Percentiles rank a stretch among this genome's conserved stretches.
Evolutionary conservation across 2,329 filamentous ascomycete species (phyloP).

Genomic region (Botrytis pseudocinerea): DNA sequence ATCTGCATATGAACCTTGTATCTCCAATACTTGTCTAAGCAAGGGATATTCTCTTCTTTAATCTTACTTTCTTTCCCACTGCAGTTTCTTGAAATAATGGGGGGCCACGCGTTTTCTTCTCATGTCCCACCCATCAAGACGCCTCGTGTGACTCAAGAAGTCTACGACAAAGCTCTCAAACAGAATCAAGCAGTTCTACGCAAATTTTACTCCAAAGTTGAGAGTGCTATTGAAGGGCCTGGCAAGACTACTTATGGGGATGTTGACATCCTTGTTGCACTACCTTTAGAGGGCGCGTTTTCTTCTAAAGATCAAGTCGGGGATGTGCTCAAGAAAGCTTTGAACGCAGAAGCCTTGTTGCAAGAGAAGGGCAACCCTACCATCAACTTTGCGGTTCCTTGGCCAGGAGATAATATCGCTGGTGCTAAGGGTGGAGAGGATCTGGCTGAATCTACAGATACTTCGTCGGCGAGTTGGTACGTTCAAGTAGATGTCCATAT

Average conservation of each 20-base stretch:
- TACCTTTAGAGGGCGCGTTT: conserved; percentile 32
- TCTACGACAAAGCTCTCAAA: conserved; percentile 57
- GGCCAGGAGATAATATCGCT: conserved; percentile 43
- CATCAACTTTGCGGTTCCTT: conserved; percentile 56
- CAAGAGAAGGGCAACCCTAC: conserved; percentile 39
- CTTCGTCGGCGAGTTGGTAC: conserved; percentile 40
- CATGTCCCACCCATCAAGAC: conserved; percentile 53
- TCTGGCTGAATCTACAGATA: background rate
- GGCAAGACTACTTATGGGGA: conserved; percentile 70
- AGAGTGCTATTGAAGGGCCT: conserved; percentile 66
- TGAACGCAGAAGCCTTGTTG: conserved; percentile 50
- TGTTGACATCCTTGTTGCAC: conserved; percentile 66
- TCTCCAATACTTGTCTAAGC: background rate
- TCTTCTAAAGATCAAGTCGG: conserved; percentile 26
- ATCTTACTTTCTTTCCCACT: background rate
- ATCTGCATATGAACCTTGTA: background rate
- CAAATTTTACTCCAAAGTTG: conserved; percentile 55
- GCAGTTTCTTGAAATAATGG: conserved; percentile 54
- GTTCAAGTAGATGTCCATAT: conserved; percentile 71
- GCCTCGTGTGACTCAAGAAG: conserved; percentile 61
- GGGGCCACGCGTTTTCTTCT: conserved; percentile 60
- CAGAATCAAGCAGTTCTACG: conserved; percentile 50
- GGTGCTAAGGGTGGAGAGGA: background rate
- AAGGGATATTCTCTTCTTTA: background rate
- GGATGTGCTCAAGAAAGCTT: conserved; percentile 42